These are phyloP conservation scores for Mycena galericulata DNA, from an alignment of 768 basidiomycete genomes.

Conservation along the genomic window DNA sequence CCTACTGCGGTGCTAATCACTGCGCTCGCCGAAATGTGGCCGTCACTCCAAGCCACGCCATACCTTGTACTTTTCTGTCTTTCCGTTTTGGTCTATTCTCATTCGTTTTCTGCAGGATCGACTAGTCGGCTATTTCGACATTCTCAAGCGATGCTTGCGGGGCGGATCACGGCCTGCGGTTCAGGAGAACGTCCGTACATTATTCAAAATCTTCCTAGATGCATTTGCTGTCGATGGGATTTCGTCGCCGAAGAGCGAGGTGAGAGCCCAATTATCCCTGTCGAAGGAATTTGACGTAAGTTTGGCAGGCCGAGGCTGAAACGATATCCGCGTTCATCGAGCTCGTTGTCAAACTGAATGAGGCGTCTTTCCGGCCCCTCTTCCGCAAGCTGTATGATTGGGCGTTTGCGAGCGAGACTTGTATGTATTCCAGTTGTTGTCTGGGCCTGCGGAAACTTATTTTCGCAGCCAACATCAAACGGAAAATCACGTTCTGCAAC, in stretches of 20 bases:
- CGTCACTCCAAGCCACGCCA: conserved; percentile 45
- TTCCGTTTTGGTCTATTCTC: not conserved
- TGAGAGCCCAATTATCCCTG: conserved; percentile 32
- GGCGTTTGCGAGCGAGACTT: conserved; percentile 76
- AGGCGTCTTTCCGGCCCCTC: conserved; percentile 89
- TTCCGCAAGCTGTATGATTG: conserved; percentile 95
- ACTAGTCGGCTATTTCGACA: conserved; percentile 70
- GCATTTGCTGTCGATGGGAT: conserved; percentile 71
- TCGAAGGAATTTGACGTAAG: not conserved
- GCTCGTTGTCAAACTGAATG: conserved; percentile 92
- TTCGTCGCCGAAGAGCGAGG: conserved; percentile 42
- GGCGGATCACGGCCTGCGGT: conserved; percentile 73
- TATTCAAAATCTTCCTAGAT: conserved; percentile 86
- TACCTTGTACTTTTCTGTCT: conserved; percentile 48
- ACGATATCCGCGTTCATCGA: conserved; percentile 85
- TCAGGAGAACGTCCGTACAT: conserved; percentile 69
- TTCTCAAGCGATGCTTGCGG: conserved; percentile 75
- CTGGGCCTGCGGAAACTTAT: not conserved
- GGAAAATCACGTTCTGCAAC: conserved; percentile 80
- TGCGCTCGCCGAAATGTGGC: conserved; percentile 72
- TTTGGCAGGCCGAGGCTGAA: conserved; percentile 60
- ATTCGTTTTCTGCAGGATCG: conserved; percentile 35
- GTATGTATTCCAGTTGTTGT: conserved; percentile 49
- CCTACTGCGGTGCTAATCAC: conserved; percentile 77
- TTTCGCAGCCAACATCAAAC: conserved; percentile 50